phyloP scores from a whole-genome alignment of 2,329 filamentous ascomycete genomes.

The Botrytis squamosa region DNA sequence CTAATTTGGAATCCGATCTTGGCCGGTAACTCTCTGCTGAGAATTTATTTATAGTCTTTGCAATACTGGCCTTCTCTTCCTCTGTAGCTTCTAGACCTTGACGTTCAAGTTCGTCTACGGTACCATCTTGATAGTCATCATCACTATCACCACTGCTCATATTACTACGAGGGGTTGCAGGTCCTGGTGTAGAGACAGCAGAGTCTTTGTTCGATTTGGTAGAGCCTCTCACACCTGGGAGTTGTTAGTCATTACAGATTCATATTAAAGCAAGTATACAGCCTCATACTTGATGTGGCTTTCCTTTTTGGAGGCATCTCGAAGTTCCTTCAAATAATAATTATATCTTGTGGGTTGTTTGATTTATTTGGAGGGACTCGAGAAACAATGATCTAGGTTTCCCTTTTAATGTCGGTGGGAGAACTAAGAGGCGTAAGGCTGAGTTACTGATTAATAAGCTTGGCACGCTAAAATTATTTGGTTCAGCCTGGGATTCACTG shows the following conservation, averaged over 20 bases:
- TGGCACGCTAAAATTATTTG: not conserved
- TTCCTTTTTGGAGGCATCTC: slow-evolving; percentile 72
- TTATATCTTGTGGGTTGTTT: slow-evolving; percentile 19
- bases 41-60: slow-evolving; percentile 60
- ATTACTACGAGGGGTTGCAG: slow-evolving; percentile 58
- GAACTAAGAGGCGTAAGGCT: slow-evolving; percentile 21
- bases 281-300: slow-evolving; percentile 52
- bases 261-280: slow-evolving; percentile 31
- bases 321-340: slow-evolving; percentile 31
- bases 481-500: slow-evolving; percentile 4
- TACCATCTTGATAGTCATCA: slow-evolving; percentile 41
- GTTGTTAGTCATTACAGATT: slow-evolving; percentile 39
- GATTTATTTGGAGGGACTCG: slow-evolving; percentile 9
- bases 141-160: slow-evolving; percentile 54
- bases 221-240: slow-evolving; percentile 46
- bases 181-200: slow-evolving; percentile 58
- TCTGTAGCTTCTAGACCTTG: slow-evolving; percentile 53
- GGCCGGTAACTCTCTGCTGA: slow-evolving; percentile 41
- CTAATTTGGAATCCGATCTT: slow-evolving; percentile 23
- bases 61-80: slow-evolving; percentile 52
- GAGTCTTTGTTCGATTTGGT: slow-evolving; percentile 58
- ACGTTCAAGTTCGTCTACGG: slow-evolving; percentile 6
- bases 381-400: slow-evolving; percentile 19
- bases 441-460: slow-evolving; percentile 12
- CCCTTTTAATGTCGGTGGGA: not conserved